Conservation (phyloP, 305 asterid species). For the Salvia sclarea region DNA sequence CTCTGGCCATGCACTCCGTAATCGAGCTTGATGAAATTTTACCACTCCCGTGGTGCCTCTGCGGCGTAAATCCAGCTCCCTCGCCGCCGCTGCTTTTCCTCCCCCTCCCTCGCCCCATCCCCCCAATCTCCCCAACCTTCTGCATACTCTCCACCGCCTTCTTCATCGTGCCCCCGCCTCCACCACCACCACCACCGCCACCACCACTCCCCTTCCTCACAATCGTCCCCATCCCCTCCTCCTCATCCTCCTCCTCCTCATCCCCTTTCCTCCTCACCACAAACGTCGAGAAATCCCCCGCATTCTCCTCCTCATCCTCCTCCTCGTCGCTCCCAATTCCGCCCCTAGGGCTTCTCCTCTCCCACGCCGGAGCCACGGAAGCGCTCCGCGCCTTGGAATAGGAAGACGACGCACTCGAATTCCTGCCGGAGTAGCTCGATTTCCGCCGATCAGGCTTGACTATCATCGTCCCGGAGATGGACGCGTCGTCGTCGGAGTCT, state of each 20-base stretch:
- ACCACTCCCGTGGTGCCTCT: slow-evolving; percentile 64
- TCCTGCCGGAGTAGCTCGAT: slow-evolving; percentile 43
- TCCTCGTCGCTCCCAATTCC: slow-evolving; percentile 32
- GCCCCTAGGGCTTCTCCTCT: slow-evolving; percentile 43
- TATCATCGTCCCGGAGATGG: slow-evolving; percentile 82
- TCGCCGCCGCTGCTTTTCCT: slow-evolving; percentile 53
- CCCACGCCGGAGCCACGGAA: slow-evolving; percentile 42
- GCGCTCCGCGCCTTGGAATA: slow-evolving; percentile 40
- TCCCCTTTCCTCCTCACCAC: slow-evolving; percentile 60
- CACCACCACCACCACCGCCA: slow-evolving; percentile 57
- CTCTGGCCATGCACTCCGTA: slow-evolving; percentile 76
- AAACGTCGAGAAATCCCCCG: slow-evolving; percentile 74
- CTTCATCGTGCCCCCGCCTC: slow-evolving; percentile 74
- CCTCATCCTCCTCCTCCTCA: slow-evolving; percentile 55
- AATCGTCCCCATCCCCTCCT: slow-evolving; percentile 65
- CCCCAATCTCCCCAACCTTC: slow-evolving; percentile 68
- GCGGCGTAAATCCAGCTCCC: slow-evolving; percentile 42
- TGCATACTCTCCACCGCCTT: slow-evolving; percentile 98
- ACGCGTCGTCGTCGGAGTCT: slow-evolving; percentile 51
- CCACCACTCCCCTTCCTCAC: slow-evolving; percentile 63
- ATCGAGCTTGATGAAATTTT: slow-evolving; percentile 80
- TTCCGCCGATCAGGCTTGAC: slow-evolving; percentile 60
- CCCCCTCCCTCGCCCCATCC: slow-evolving; percentile 51
- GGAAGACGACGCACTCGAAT: slow-evolving; percentile 31
- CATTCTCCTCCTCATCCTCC: slow-evolving; percentile 50